Base-by-base conservation (phyloP, 2,329 filamentous ascomycete genomes). In the Curvularia sp. region DNA sequence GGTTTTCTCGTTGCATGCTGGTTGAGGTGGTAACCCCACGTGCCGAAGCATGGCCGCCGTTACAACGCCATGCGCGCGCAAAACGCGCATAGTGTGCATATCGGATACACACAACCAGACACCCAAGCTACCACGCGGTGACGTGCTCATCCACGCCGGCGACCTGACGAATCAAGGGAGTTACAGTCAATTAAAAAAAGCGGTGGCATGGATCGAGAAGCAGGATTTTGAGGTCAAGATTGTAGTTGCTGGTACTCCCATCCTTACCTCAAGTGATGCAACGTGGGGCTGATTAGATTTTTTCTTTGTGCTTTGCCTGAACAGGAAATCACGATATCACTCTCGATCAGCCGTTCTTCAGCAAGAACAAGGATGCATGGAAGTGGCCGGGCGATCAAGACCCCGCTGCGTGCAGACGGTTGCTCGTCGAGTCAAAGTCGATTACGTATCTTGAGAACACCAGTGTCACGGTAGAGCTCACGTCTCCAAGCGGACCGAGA, bases 261-360 rank as follows among this genome's bases (percentile, higher is more conserved):
- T 49, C 22, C 38, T 12, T 15, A 50, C 31, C 42, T 56, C 9
- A n/a, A 28, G 15, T 30, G n/a, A 46, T 13, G 48, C 8, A 24
- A 22, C 7, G 43, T 30, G 51, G 26, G 28, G 35, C 43, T 54
- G 26, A 49, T 43, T 52, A 33, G 33, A 15, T 48, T 28, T 20
- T 56, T 38, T 49, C 10, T 42, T 33, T 31, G 30, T 31, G 9
- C 30, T n/a, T 20, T n/a, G 31, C 28, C n/a, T 33, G n/a, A 31
- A n/a, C 20, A 89, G 89, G 90, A 28, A 93, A 93, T 71, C 90
- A 93, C 75, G 90, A 93, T 70, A 80, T 90, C 49, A 89, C 88
- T 0, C 83, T 93, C 6, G 89, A 92, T 68, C 65, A 78, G n/a
- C 71, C 79, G 3, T 91, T 90, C 72, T 89, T 87, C 71, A 66